Conservation (phyloP, 495 filamentous ascomycete species). For the Talaromyces ruber region DNA sequence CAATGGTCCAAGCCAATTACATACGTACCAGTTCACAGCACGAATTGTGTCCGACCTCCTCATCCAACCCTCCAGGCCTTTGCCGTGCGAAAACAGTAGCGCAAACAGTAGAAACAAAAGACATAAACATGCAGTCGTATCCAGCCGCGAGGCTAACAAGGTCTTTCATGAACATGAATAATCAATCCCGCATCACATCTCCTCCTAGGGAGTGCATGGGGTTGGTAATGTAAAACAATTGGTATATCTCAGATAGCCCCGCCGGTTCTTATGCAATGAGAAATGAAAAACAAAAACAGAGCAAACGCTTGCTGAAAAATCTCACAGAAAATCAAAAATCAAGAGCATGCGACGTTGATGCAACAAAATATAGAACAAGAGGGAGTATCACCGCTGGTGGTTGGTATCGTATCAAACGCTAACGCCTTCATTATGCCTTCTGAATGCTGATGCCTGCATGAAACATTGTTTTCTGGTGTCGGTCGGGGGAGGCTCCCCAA, state of each 20-base stretch:
- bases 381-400: conserved; percentile 44
- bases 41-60: background rate
- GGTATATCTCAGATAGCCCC: conserved; percentile 39
- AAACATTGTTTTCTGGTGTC: background rate
- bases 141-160: conserved; percentile 52
- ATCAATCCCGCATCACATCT: conserved; percentile 10
- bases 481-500: background rate
- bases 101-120: conserved; percentile 34
- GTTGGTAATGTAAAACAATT: conserved; percentile 11
- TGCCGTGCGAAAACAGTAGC: conserved; percentile 7
- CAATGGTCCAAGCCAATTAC: background rate
- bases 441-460: conserved; percentile 23
- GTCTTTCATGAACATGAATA: conserved; percentile 45
- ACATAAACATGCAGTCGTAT: conserved; percentile 40
- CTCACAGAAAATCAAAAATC: conserved; percentile 15
- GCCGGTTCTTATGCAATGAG: conserved; percentile 42
- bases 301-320: conserved; percentile 29
- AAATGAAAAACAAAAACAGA: conserved; percentile 10
- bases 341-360: conserved; percentile 26
- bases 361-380: conserved; percentile 27
- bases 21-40: background rate
- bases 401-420: conserved; percentile 24
- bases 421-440: conserved; percentile 46
- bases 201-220: conserved; percentile 8
- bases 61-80: conserved; percentile 18